Base-by-base conservation (phyloP, 495 filamentous ascomycete species). In the Hypoxylon fuscum region DNA sequence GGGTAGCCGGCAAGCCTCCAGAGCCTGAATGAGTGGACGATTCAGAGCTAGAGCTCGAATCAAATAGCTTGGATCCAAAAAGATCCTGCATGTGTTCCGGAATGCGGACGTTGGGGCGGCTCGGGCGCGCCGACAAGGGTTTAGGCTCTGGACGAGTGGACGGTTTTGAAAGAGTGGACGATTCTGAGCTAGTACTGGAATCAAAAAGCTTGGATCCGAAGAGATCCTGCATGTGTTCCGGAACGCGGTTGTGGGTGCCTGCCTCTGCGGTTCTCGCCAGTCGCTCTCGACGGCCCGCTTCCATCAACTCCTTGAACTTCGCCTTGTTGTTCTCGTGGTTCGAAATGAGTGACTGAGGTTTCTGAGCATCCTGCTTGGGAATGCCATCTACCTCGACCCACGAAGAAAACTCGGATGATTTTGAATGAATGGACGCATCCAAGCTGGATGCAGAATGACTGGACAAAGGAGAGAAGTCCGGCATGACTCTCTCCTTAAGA, bases 391-490 rank as follows among this genome's bases (percentile, higher is more conserved):
- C 35, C 3, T 38, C 35, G 2, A 38, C 8, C 11, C 3, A 5
- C 3, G 35, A 38, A 15, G 35, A 38, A 14, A 14, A 14, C 41
- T 34, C 10, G 3, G 48, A 41, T 35, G 34, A 27, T 8, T 41
- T 9, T 29, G 35, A 41, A 38, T 6, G 34, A 41, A 1, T 41
- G 34, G 34, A 52, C 32, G 35, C 21, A 17, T 41, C 48, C 12
- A 14, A n/a, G n/a, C 12, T 41, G 21, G 48, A 38, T 18, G 34
- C 5, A 52, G 47, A 51, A 31, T 2, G 21, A 31, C 35, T 38
- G 21, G 48, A 48, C 3, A 48, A 17, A 21, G 45, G 45, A 32
- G 45, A 48, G 15, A 38, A 38, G 2, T 38, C 35, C 2, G 35
- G 35, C 4, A 34, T 34, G 8, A 34, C 31, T 11, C 10, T 34